Evolutionary conservation across 2,329 filamentous ascomycete genomes (phyloP), one percentile per base, ranked within the genome.

Genomic region (Celoporthe dispersa): DNA sequence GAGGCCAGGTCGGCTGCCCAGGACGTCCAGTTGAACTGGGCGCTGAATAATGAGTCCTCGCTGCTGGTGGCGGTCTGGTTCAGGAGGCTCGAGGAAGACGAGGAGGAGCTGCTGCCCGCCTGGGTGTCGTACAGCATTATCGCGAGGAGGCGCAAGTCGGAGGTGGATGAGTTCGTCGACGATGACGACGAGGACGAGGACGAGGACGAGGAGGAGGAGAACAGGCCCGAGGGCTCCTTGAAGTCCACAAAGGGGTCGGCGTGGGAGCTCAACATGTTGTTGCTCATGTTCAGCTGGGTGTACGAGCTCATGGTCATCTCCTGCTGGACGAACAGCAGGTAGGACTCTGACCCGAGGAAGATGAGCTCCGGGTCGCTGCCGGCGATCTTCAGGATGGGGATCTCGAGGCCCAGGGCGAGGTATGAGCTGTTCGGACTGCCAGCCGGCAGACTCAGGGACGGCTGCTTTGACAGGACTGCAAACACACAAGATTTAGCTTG

Each of bases 181-280:
- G 73, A 72, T 22, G 48, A 66, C 1, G 75, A 73, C 16, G 73
- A 72, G 16, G 75, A 76, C 37, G 76, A 77, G 35, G 31, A 6
- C 12, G 59, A 37, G 16, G 59, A 61, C 19, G 37, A 61, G 39
- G 79, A 78, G 22, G 77, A 81, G 16, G 79, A 81, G 67, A 71
- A 71, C 14, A 71, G 39, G 31, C 68, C 64, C 28, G 68, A 70
- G 2, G 70, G 65, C 61, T 67, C 64, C 28, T 66, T 25, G 31
- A 71, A 71, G 69, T 82, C 82, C 28, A 70, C 70, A n/a, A 72
- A 73, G 28, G 73, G 61, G 31, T 70, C 71, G 55, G 67, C 60
- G 19, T 72, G 64, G 48, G 70, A 72, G 64, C 68, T 70, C n/a
- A 73, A 66, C 44, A 71, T 55, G 37, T 69, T 69, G 53, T 69